A percentile compares a stretch with the other conserved stretches of the same genome.
Evolutionary conservation across 345 rosid genomes (phyloP).

Genomic region (Populus alba): DNA sequence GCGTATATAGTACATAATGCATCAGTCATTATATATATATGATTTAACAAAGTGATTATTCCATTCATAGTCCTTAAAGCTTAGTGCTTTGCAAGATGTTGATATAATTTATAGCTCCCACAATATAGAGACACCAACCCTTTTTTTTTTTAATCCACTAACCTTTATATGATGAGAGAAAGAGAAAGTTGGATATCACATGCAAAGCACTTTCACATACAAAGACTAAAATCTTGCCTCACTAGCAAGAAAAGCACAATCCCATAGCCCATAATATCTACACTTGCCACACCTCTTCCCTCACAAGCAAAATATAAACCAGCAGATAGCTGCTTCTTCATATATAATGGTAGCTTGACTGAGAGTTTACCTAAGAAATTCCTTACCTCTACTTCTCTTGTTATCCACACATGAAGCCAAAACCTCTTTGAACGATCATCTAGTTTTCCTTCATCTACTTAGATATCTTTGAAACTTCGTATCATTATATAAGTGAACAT

Average conservation of each 20-base stretch:
- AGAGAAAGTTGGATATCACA: constrained; percentile 47
- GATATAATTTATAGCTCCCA: constrained; percentile 16
- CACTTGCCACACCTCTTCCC: background rate
- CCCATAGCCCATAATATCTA: constrained; percentile 22
- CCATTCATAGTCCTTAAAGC: constrained; percentile 33
- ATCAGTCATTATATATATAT: constrained; percentile 2
- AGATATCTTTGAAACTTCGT: background rate
- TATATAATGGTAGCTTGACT: background rate
- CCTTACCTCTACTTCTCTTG: constrained; percentile 4
- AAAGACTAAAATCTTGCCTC: constrained; percentile 49
- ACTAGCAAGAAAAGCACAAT: constrained; percentile 66
- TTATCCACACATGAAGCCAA: constrained; percentile 6
- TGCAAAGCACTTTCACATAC: constrained; percentile 56
- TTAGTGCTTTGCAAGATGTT: constrained; percentile 21
- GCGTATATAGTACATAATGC: constrained; percentile 3
- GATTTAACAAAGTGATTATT: constrained; percentile 41
- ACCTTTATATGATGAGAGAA: constrained; percentile 24
- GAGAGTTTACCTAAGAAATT: background rate
- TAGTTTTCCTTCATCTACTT: background rate
- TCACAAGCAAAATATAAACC: constrained; percentile 2
- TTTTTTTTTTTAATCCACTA: constrained; percentile 22
- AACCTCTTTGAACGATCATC: background rate
- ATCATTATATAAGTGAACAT: background rate
- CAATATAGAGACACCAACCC: constrained; percentile 21
- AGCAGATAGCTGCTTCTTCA: constrained; percentile 3